Base-by-base conservation (phyloP, 805 yeast species). In the Metschnikowia cubensis region DNA sequence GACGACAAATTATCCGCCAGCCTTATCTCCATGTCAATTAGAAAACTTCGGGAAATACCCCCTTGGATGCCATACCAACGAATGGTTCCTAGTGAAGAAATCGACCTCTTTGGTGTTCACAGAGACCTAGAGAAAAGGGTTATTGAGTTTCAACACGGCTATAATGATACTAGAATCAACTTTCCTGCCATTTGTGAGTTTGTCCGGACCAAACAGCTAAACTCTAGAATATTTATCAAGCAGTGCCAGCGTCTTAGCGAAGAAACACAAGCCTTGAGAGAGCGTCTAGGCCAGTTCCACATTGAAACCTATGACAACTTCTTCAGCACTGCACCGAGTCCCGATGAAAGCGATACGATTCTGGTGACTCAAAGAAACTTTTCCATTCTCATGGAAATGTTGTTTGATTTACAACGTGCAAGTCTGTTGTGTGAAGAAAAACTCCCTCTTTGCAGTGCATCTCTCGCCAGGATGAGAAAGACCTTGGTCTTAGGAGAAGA, bases 171-270 rank as follows among this genome's bases (percentile, higher is more conserved):
- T 0, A 21, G 41, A n/a, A 43, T 36, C 15, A 32, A 31, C 11
- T 38, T 52, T 4, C n/a, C 4, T 3, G 18, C 35, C 1, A 29
- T 15, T 3, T 49, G 50, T 35, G 33, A 36, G 21, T 31, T 35
- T n/a, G 39, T 49, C 15, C 25, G 42, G n/a, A 22, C 35, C 15
- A 52, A 52, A 42, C 52, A 47, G 36, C 32, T 22, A 3, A 49
- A 20, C 7, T 49, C 50, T 4, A 33, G 44, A 5, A 47, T 47
- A 8, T 52, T 52, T 18, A 36, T 49, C 34, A 45, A 41, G 17
- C 46, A 47, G 47, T 45, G 50, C 6, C 43, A 36, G 2, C 35
- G 36, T 4, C 42, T 43, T 17, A 18, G 29, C 4, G 47, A 18
- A n/a, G 43, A 49, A 45, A 32, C 45, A 3, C 47, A 43, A 8